Evolutionary conservation across 2,329 filamentous ascomycete species (phyloP).

Genomic region (Aspergillus niger): DNA sequence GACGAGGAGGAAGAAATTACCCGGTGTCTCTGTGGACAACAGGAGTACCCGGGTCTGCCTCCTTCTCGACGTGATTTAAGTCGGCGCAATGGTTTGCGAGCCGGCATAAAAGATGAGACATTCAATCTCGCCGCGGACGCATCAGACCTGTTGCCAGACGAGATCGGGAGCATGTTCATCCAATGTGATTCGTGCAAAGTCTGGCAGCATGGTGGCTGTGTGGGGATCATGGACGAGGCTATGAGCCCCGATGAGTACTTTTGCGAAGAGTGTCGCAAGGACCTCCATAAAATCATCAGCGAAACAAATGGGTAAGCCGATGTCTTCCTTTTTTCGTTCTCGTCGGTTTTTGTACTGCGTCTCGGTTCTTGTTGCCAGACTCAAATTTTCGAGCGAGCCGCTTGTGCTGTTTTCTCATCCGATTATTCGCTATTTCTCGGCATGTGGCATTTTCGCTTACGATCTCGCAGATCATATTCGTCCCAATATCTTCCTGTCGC

Average conservation of each 20-base stretch:
- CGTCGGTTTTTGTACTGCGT: background rate
- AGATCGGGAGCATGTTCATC: constrained; percentile 92
- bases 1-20: constrained; percentile 89
- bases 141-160: constrained; percentile 69
- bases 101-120: constrained; percentile 58
- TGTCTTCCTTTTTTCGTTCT: constrained; percentile 1
- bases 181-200: constrained; percentile 98
- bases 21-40: constrained; percentile 89
- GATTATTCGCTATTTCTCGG: background rate
- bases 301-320: constrained; percentile 80
- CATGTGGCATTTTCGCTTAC: constrained; percentile 34
- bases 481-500: constrained; percentile 65
- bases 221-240: constrained; percentile 93
- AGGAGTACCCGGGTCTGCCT: constrained; percentile 86
- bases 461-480: constrained; percentile 57
- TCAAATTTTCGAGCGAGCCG: background rate
- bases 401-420: too few species aligned
- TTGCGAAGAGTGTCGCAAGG: constrained; percentile 90
- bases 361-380: background rate
- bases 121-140: constrained; percentile 61
- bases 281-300: constrained; percentile 80
- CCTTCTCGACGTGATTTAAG: constrained; percentile 58
- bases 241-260: constrained; percentile 96
- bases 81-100: constrained; percentile 58
- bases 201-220: constrained; percentile 97